Base-by-base conservation (phyloP, 345 rosid genomes). In the Passiflora organensis region DNA sequence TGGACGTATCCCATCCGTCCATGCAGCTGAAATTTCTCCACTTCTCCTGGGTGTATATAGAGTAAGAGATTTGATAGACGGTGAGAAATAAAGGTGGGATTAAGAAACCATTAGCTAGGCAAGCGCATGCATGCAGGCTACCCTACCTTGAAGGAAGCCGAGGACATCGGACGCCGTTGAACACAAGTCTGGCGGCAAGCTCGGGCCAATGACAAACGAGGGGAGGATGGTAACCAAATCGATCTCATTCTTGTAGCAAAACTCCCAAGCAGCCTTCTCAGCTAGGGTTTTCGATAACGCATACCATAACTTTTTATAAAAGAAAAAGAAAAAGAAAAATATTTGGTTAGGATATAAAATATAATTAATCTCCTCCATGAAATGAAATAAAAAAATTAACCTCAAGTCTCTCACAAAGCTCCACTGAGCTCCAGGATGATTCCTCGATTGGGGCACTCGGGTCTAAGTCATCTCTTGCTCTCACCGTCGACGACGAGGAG, bases 1-100 rank as follows among this genome's bases (percentile, higher is more conserved):
- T 91, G 91, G 59, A 87, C 82, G 53, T 87, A 91, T 8, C 96
- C 96, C 89, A 85, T 83, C 72, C 95, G 80, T 68, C 95, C 95
- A 70, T 82, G 86, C 89, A 84, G 76, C 16, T 79, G 74, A 43
- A 83, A 87, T 61, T 73, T 80, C 51, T 78, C 86, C 22, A 67
- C 72, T 64, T 82, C 87, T 44, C 96, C 91, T 83, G 76, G 34
- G 17, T 14, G 15, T 42, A 13, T 15, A 14, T 13, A 42, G 15
- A 47, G 0, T 59, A 21, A n/a, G n/a, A 5, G 1, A 6, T 23
- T 41, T 16, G n/a, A n/a, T n/a, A n/a, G n/a, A n/a, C n/a, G n/a
- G n/a, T n/a, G n/a, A n/a, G n/a, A n/a, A n/a, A n/a, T n/a, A n/a
- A n/a, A n/a, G n/a, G n/a, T n/a, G n/a, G n/a, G n/a, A n/a, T n/a